Conservation (phyloP, 345 rosid genomes). For the Lenwebbia sp. region DNA sequence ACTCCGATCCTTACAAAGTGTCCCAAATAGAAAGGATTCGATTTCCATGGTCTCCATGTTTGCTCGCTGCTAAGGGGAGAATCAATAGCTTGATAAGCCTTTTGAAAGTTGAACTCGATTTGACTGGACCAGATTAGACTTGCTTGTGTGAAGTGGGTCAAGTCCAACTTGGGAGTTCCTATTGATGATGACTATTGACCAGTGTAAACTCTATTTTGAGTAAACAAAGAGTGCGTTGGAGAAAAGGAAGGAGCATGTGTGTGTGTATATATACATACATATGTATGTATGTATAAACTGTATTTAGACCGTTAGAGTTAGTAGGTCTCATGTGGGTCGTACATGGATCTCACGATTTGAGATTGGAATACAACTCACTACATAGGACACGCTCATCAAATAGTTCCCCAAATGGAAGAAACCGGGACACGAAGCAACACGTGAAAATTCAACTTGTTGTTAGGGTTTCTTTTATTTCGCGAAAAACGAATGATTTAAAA, state of each 20-base stretch:
- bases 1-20: not conserved
- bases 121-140: not conserved
- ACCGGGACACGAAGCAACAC: not conserved
- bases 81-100: not conserved
- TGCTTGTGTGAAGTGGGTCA: not conserved
- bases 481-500: no score
- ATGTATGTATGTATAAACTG: no score
- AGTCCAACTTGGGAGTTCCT: not conserved
- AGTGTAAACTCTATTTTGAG: not conserved
- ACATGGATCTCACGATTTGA: not conserved
- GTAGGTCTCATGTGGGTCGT: not conserved
- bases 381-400: not conserved
- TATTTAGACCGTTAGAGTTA: rapidly evolving
- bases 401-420: not conserved
- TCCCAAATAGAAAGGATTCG: not conserved
- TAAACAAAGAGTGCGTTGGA: not conserved
- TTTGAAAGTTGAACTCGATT: not conserved
- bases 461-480: no score
- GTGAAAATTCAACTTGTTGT: not conserved
- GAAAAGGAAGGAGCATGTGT: not conserved
- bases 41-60: not conserved
- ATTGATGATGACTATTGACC: not conserved
- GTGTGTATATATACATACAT: no score
- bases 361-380: not conserved
- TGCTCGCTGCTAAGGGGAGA: not conserved